phyloP scores from a whole-genome alignment of 208 protist species.

The Kentomonas sorsogonicus region DNA sequence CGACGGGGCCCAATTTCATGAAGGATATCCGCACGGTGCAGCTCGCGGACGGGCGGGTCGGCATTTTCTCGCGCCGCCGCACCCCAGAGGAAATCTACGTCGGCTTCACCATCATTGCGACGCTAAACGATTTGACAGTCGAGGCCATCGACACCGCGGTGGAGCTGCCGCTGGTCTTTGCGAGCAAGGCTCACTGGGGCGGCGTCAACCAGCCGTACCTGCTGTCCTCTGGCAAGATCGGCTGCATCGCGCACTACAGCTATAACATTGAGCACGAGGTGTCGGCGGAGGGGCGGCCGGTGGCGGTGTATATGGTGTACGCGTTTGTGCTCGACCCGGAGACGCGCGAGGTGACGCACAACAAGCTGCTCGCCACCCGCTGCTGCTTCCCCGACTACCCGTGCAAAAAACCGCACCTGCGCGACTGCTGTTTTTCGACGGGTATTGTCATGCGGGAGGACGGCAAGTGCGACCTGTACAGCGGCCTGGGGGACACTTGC shows the following conservation, averaged over 20 bases:
- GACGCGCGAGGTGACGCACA: constrained; percentile 24
- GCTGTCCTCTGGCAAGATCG: constrained; percentile 43
- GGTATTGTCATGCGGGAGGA: constrained; percentile 62
- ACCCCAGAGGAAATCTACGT: constrained; percentile 38
- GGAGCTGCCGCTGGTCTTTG: constrained; percentile 43
- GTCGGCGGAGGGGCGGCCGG: constrained; percentile 19
- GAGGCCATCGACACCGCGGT: constrained; percentile 35
- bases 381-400: constrained; percentile 53
- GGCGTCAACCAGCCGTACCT: constrained; percentile 65
- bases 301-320: constrained; percentile 55
- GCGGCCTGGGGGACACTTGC: constrained; percentile 50
- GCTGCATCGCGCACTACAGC: constrained; percentile 69
- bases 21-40: constrained; percentile 40
- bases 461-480: constrained; percentile 70
- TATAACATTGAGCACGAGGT: constrained; percentile 38
- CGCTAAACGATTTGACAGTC: constrained; percentile 22
- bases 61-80: constrained; percentile 54
- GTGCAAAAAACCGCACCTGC: constrained; percentile 32
- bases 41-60: constrained; percentile 36
- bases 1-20: constrained; percentile 11
- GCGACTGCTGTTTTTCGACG: constrained; percentile 51
- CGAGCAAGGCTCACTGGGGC: constrained; percentile 48
- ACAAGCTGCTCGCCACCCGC: constrained; percentile 45
- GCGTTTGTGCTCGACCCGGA: constrained; percentile 60
- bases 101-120: constrained; percentile 45